phyloP scores from a whole-genome alignment of 225 moss, liverwort and hornwort genomes.

The Bryum argenteum region DNA sequence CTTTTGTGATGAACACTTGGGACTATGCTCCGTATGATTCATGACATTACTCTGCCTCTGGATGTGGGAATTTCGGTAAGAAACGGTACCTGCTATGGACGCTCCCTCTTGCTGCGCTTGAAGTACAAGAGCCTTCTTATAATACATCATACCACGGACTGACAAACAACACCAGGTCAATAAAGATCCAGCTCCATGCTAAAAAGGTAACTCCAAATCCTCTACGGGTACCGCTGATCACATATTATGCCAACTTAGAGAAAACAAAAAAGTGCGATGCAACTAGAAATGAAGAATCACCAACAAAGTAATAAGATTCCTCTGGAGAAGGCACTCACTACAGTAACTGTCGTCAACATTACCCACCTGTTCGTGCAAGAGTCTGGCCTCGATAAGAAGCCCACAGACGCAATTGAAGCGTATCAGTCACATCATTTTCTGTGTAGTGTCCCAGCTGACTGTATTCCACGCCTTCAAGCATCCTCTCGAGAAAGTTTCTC shows the following conservation, averaged over 20 bases:
- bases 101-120: constrained; percentile 62
- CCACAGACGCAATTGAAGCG: constrained; percentile 61
- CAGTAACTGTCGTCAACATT: neutral
- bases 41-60: too few relatives aligned
- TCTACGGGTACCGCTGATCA: neutral
- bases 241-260: neutral
- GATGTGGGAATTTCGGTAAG: neutral
- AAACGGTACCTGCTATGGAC: constrained; percentile 45
- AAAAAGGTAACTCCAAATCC: constrained; percentile 3
- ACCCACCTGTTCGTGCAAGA: constrained; percentile 70
- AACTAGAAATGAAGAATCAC: neutral
- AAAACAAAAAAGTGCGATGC: neutral
- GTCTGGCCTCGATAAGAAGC: constrained; percentile 80
- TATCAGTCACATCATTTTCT: constrained; percentile 34
- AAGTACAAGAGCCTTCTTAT: constrained; percentile 59
- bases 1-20: neutral
- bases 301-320: neutral
- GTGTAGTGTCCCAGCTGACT: constrained; percentile 26
- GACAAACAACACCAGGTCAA: constrained; percentile 30
- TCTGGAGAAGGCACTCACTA: neutral
- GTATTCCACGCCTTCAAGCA: constrained; percentile 40
- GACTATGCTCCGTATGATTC: neutral
- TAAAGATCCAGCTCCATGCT: constrained; percentile 8
- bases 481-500: constrained; percentile 65
- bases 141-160: constrained; percentile 87